Evolutionary conservation across 2,329 filamentous ascomycete genomes (phyloP), one percentile per base, ranked within the genome.

Genomic region (Thelonectria rubi): DNA sequence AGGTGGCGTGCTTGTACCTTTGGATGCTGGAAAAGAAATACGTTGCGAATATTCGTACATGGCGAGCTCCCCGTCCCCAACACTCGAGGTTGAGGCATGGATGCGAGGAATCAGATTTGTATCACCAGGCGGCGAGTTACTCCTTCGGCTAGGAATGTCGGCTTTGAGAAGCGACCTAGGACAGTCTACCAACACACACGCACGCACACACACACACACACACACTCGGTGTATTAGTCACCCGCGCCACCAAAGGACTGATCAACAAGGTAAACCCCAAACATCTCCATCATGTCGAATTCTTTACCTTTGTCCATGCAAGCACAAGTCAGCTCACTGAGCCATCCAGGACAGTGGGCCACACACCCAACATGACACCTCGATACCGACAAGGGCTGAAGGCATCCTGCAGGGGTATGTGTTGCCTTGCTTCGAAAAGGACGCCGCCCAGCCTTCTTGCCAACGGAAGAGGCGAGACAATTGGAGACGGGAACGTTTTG

Each of bases 401-500:
- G 26, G 26, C 26, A 30, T 30, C 34, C 34, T 37, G 34, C 34
- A 37, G 34, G 26, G 34, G 34, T 37, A 6, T 18, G 42, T 42
- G 39, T 42, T 42, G 39, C 39, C 34, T 37, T 37, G 9, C 9
- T 37, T 30, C 26, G 26, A 30, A 30, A 9, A 30, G 26, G 26
- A 30, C 4, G 7, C 24, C 24, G 11, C 51, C 40, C 52, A 55
- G 34, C 15, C 12, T 37, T 15, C 18, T 15, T 17, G n/a, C 39
- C 39, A 40, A 34, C 30, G 24, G 53, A 42, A 48, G 34, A 30
- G n/a, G 53, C 24, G 53, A 55, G 53, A 55, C 53, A 55, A 47
- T 37, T 55, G 34, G 43, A 42, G 53, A 55, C 34, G 37, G 3
- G 21, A 46, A 46, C 18, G 43, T 42, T 45, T 55, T 26, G 17